A percentile compares a stretch with the other conserved stretches of the same genome.
Evolutionary conservation across 148 eudicot genomes (phyloP).

Genomic region (Heliamphora exappendiculata): DNA sequence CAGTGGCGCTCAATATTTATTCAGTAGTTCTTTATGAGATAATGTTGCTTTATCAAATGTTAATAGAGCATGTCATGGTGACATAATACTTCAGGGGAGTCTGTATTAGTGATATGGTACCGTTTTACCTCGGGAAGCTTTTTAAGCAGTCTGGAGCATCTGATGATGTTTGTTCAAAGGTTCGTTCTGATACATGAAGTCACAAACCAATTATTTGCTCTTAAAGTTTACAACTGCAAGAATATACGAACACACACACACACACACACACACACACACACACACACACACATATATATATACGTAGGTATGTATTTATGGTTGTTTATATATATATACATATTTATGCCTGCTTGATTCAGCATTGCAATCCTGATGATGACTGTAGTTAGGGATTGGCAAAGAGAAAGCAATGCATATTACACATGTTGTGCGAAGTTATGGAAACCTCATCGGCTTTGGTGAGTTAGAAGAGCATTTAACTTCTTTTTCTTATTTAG

Average conservation of each 20-base stretch:
- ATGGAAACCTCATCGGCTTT: conserved; percentile 83
- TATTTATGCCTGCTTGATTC: not conserved
- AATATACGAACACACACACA: too few species aligned
- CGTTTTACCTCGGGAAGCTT: conserved; percentile 78
- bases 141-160: conserved; percentile 70
- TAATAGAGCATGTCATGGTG: conserved; percentile 9
- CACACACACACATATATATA: too few species aligned
- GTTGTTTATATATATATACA: too few species aligned
- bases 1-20: conserved; percentile 16
- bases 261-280: too few species aligned
- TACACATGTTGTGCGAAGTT: conserved; percentile 49
- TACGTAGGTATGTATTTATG: too few species aligned
- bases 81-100: conserved; percentile 62
- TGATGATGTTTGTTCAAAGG: conserved; percentile 77
- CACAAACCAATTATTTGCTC: not conserved
- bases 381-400: conserved; percentile 69
- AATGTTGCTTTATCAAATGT: not conserved
- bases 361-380: conserved; percentile 2
- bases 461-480: conserved; percentile 37
- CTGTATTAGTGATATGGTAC: conserved; percentile 90
- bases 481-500: not conserved
- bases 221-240: not conserved
- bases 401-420: conserved; percentile 52
- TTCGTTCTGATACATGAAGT: conserved; percentile 21
- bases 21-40: not conserved